These are phyloP conservation scores for Diutina pseudorugosa DNA, from an alignment of 1,139 yeast genomes.

Conservation along the genomic window DNA sequence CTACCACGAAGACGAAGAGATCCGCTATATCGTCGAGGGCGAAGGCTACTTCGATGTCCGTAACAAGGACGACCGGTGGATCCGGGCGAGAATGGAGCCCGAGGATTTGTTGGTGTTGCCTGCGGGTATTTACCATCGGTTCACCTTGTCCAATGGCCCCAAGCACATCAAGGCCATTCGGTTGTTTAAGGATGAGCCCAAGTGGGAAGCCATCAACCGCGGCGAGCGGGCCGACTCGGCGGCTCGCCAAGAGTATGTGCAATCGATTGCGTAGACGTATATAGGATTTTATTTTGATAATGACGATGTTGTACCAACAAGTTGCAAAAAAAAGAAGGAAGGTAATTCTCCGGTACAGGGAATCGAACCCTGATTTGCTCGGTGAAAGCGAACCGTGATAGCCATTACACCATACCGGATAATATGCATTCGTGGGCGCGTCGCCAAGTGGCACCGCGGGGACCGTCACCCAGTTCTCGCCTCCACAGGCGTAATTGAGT, in stretches of 20 bases:
- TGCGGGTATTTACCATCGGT: conserved; percentile 88
- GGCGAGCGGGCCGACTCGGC: conserved; percentile 18
- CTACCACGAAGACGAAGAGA: conserved; percentile 94
- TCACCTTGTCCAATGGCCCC: conserved; percentile 50
- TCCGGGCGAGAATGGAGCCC: conserved; percentile 51
- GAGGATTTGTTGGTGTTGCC: conserved; percentile 71
- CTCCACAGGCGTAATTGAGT: neutral
- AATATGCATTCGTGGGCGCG: neutral
- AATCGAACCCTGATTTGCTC: conserved; percentile 78
- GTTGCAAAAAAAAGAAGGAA: neutral
- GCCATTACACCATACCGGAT: conserved; percentile 74
- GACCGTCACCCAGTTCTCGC: neutral
- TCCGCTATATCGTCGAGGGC: conserved; percentile 80
- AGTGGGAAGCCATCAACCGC: conserved; percentile 85
- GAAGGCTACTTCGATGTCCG: conserved; percentile 89
- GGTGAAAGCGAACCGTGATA: conserved; percentile 78
- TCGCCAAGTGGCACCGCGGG: neutral
- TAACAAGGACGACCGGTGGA: conserved; percentile 59
- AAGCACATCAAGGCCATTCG: conserved; percentile 69
- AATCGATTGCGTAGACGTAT: conserved; percentile 12
- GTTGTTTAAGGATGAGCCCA: conserved; percentile 88
- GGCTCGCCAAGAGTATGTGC: conserved; percentile 22
- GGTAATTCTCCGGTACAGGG: conserved; percentile 74
- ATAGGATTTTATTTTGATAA: too few species aligned
- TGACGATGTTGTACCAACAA: too few species aligned